Conservation (phyloP, 2,329 filamentous ascomycete species). For the Fusarium compactum region DNA sequence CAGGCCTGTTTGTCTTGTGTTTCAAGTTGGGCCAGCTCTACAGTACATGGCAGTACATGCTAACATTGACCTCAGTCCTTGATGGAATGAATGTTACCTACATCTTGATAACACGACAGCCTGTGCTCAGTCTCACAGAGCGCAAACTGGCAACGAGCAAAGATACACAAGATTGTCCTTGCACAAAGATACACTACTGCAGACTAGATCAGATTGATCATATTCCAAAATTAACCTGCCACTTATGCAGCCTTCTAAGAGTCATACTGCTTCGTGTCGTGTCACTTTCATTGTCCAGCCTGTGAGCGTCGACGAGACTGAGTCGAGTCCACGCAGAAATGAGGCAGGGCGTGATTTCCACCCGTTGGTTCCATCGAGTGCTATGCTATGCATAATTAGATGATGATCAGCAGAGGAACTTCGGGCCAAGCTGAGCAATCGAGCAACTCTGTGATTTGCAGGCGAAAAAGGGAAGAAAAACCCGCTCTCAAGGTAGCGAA, state of each 20-base stretch:
- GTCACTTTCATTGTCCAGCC: neutral
- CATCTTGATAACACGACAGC: neutral
- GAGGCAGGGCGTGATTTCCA: constrained; percentile 22
- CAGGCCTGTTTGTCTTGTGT: constrained; percentile 3
- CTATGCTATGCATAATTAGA: constrained; percentile 29
- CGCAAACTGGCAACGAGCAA: neutral
- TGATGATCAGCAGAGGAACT: constrained; percentile 45
- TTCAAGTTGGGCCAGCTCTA: constrained; percentile 23
- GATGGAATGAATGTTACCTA: constrained; percentile 9
- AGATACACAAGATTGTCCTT: neutral
- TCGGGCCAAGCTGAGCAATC: constrained; percentile 15
- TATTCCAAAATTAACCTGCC: constrained; percentile 35
- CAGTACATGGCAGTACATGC: constrained; percentile 14
- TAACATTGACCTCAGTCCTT: constrained; percentile 9
- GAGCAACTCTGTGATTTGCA: constrained; percentile 28
- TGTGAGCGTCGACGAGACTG: neutral
- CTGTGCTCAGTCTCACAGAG: neutral
- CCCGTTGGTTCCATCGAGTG: constrained; percentile 12
- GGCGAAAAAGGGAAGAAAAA: constrained; percentile 4
- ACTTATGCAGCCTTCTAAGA: constrained; percentile 22
- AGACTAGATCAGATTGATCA: constrained; percentile 8
- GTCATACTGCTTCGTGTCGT: neutral
- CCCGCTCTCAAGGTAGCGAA: constrained; percentile 7
- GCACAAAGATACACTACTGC: constrained; percentile 8
- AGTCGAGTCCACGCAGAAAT: constrained; percentile 10